These are phyloP conservation scores for Rhizophora mangle DNA, from an alignment of 345 rosid genomes.

Conservation along the genomic window DNA sequence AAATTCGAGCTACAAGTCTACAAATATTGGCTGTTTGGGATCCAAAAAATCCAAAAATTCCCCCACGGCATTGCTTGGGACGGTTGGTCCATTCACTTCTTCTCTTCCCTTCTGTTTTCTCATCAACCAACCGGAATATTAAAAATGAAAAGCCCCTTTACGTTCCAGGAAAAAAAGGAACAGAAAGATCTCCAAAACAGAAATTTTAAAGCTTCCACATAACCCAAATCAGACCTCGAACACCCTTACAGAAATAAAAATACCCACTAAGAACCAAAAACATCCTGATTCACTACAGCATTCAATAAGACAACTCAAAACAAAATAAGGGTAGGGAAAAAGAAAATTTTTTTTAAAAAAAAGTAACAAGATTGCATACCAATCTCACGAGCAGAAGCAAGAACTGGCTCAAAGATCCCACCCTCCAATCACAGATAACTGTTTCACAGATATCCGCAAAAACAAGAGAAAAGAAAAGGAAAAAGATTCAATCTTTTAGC, in stretches of 20 bases:
- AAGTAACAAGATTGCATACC: conserved; percentile 1
- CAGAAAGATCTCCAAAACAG: not conserved
- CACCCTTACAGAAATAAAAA: not conserved
- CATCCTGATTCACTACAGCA: not conserved
- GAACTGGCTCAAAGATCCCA: not conserved
- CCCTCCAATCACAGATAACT: not conserved
- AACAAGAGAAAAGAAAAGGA: not conserved
- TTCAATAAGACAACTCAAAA: not conserved
- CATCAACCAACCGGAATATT: not conserved
- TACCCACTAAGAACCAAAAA: not conserved
- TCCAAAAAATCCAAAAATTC: not conserved
- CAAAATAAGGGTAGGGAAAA: not conserved
- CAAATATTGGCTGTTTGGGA: too few relatives aligned
- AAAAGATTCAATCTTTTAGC: not conserved
- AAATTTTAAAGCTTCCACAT: not conserved
- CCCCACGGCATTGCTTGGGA: not conserved
- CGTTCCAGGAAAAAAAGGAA: not conserved
- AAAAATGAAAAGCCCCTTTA: not conserved
- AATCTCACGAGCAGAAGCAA: conserved; percentile 4
- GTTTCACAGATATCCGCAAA: not conserved
- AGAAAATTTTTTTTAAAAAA: not conserved
- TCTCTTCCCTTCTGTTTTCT: not conserved
- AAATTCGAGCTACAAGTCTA: too few relatives aligned
- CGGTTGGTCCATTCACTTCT: not conserved
- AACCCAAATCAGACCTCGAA: conserved; percentile 15